A percentile compares a stretch with the other conserved stretches of the same genome.
These are phyloP conservation scores for Penicillium psychrofluorescens DNA, from an alignment of 495 filamentous ascomycete species.

Conservation along the genomic window DNA sequence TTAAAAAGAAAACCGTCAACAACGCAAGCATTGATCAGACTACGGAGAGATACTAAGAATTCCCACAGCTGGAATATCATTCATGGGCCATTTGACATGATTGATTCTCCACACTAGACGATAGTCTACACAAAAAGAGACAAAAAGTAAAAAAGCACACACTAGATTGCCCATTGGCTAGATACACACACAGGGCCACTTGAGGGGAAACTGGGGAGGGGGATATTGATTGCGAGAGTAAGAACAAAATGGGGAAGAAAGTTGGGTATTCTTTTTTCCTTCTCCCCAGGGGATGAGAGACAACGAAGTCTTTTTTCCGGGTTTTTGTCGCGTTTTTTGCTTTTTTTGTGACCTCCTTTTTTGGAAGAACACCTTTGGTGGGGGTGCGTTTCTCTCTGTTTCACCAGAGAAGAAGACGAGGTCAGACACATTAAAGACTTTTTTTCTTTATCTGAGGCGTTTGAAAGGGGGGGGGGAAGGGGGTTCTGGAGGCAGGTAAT, in stretches of 20 bases:
- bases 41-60: not conserved
- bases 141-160: slow-evolving; percentile 2
- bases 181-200: slow-evolving; percentile 20
- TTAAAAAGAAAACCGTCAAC: not conserved
- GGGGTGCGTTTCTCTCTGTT: not conserved
- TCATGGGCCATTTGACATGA: slow-evolving; percentile 12
- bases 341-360: slow-evolving; percentile 22
- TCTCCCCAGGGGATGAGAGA: slow-evolving; percentile 11
- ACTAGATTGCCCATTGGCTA: slow-evolving; percentile 8
- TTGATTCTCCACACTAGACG: slow-evolving; percentile 2
- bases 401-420: slow-evolving; percentile 1
- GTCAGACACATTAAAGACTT: slow-evolving; percentile 31
- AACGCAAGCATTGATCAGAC: not conserved
- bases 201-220: slow-evolving; percentile 6
- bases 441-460: slow-evolving; percentile 9
- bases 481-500: slow-evolving; percentile 6
- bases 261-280: not conserved
- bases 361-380: no score
- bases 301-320: slow-evolving; percentile 18
- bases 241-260: not conserved
- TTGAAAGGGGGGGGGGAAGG: slow-evolving; percentile 1
- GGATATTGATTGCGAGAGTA: not conserved
- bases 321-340: slow-evolving; percentile 22
- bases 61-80: slow-evolving; percentile 16
- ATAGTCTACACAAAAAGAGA: slow-evolving; percentile 16